These are phyloP conservation scores for Coprinopsis marcescibilis DNA, from an alignment of 768 basidiomycete species.

Conservation along the genomic window DNA sequence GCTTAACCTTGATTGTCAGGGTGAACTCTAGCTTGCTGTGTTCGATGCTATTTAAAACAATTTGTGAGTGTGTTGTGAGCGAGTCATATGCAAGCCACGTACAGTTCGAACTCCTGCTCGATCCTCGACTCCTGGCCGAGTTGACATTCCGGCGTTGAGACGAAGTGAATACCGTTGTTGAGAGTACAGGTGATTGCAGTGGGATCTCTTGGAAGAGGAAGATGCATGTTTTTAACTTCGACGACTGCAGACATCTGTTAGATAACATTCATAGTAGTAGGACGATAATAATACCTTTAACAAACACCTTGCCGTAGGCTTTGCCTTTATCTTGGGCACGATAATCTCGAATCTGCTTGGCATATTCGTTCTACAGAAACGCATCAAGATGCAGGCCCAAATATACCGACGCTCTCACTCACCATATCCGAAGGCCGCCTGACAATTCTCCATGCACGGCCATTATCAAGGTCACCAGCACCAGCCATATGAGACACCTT, in stretches of 20 bases:
- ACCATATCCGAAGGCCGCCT: conserved; percentile 95
- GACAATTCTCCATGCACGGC: conserved; percentile 83
- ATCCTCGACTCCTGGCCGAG: conserved; percentile 56
- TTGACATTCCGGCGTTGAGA: conserved; percentile 79
- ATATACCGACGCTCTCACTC: conserved; percentile 15
- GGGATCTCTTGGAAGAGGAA: conserved; percentile 74
- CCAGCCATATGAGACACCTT: conserved; percentile 63
- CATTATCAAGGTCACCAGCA: conserved; percentile 78
- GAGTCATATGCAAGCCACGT: conserved; percentile 24
- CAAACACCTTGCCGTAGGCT: conserved; percentile 88
- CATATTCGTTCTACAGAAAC: conserved; percentile 78
- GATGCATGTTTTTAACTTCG: conserved; percentile 66
- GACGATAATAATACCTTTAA: conserved; percentile 57
- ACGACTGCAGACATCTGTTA: conserved; percentile 9
- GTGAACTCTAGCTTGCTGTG: conserved; percentile 96
- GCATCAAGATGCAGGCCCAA: conserved; percentile 6
- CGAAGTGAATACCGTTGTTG: conserved; percentile 96
- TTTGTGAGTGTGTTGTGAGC: background rate
- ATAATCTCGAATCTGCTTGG: conserved; percentile 82
- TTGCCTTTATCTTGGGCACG: conserved; percentile 77
- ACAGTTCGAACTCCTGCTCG: conserved; percentile 91
- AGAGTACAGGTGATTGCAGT: conserved; percentile 81
- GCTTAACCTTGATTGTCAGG: conserved; percentile 78
- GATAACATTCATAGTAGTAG: background rate
- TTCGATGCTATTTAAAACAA: conserved; percentile 57